Evolutionary conservation across 345 rosid genomes (phyloP), one percentile per base, ranked within the genome.

Genomic region (Gossypium longicalyx): DNA sequence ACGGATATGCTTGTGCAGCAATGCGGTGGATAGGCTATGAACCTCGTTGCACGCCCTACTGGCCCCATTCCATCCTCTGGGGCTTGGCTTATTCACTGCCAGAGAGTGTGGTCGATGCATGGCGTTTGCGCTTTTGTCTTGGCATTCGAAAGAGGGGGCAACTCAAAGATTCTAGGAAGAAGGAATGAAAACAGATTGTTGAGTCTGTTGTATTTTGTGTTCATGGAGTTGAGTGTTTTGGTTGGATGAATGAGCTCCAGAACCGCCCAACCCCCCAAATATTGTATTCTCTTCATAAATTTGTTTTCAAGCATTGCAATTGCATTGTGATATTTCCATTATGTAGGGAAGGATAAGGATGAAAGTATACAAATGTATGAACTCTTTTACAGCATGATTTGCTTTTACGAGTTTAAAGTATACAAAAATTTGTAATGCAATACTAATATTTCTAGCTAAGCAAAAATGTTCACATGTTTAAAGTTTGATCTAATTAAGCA

Each of bases 1-100:
- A 57, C 62, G 62, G 62, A 9, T 57, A 57, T 22, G 62, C 62
- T 3, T 34, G 29, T 20, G 62, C 62, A 1, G 62, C 62, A 10
- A 57, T 57, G 62, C 62, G 34, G 29, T 57, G 62, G 62, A 57
- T 57, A 57, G 34, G 62, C 62, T 57, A 57, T 22, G 62, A 57
- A 57, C 34, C 62, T 57, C 62, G 62, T 57, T 57, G 62, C 34
- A 57, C 62, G 16, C 62, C 62, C 34, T 57, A 57, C 7, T 57
- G 62, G 62, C 62, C 62, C 4, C 62, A 57, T 22, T 57, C 62
- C 29, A 10, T 57, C 29, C 62, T 57, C 16, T 57, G 62, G 62
- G 62, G 62, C 16, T 57, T 57, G 29, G 62, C 62, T 57, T 9
- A 22, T 57, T 57, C 62, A 20, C 62, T 57, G 2, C 62, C 62